phyloP scores from a whole-genome alignment of 805 yeast species.

The Lachancea sp. region DNA sequence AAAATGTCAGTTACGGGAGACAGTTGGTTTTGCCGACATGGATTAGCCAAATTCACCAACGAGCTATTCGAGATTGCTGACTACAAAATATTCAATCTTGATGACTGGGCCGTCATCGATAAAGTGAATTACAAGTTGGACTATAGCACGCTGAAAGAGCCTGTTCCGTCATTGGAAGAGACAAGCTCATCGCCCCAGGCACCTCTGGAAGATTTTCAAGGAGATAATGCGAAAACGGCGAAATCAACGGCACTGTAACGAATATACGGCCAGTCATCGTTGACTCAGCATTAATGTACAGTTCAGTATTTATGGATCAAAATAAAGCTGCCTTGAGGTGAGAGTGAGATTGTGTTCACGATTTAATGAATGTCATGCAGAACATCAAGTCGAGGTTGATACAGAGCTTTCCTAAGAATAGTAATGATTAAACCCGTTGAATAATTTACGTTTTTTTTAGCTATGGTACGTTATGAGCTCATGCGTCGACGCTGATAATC shows the following conservation, averaged over 20 bases:
- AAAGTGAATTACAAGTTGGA: constrained; percentile 38
- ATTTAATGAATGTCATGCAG: neutral
- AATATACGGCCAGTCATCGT: neutral
- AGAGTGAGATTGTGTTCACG: too few species aligned
- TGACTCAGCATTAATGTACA: neutral
- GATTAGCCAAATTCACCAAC: constrained; percentile 34
- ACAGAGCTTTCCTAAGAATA: neutral
- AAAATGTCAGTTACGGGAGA: constrained; percentile 29
- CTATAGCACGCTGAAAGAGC: constrained; percentile 21
- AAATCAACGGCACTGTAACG: neutral
- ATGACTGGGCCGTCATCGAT: constrained; percentile 39
- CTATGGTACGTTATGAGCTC: too few species aligned
- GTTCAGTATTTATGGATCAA: constrained; percentile 4
- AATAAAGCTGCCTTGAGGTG: neutral
- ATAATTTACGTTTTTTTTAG: too few species aligned
- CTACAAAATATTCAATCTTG: constrained; percentile 39
- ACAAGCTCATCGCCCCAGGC: too few species aligned
- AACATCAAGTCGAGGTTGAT: neutral
- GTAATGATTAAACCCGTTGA: neutral
- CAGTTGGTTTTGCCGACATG: constrained; percentile 37
- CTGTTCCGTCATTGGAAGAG: constrained; percentile 4
- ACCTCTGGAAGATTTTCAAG: too few species aligned
- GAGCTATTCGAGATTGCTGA: constrained; percentile 40
- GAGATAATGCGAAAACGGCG: neutral
- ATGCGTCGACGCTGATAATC: neutral